A percentile compares a stretch with the other conserved stretches of the same genome.
Evolutionary conservation across 805 yeast species (phyloP).

Genomic region (Candida sanyiensis): DNA sequence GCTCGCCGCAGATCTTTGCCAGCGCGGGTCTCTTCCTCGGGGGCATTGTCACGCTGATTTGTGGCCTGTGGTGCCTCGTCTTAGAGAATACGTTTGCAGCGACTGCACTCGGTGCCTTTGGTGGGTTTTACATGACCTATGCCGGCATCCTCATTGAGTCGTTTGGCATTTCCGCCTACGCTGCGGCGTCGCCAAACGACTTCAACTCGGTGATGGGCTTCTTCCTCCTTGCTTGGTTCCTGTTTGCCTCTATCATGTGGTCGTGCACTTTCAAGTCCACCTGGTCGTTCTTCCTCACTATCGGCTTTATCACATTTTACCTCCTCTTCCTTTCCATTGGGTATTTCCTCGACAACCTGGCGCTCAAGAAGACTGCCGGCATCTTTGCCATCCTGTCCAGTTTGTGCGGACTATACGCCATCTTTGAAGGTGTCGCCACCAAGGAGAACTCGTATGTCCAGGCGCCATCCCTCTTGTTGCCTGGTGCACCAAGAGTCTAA

Average conservation of each 20-base stretch:
- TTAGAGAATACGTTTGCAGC: conserved; percentile 53
- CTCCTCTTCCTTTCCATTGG: conserved; percentile 5
- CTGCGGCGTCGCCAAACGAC: conserved; percentile 26
- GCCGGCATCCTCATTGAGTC: conserved; percentile 40
- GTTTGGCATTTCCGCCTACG: conserved; percentile 39
- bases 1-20: conserved; percentile 36
- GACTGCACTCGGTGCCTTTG: conserved; percentile 46
- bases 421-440: conserved; percentile 10
- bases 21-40: conserved; percentile 44
- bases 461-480: conserved; percentile 8
- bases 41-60: conserved; percentile 44
- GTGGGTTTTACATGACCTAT: conserved; percentile 50
- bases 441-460: conserved; percentile 8
- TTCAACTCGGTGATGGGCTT: conserved; percentile 42
- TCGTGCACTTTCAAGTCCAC: conserved; percentile 37
- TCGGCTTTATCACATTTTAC: conserved; percentile 4
- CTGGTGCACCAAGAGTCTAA: conserved; percentile 11
- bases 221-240: conserved; percentile 46
- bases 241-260: conserved; percentile 43
- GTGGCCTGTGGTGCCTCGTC: conserved; percentile 46
- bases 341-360: conserved; percentile 4
- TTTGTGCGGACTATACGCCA: conserved; percentile 8
- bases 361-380: conserved; percentile 6
- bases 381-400: conserved; percentile 8
- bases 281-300: conserved; percentile 9